phyloP scores from a whole-genome alignment of 2,329 filamentous ascomycete genomes.

The Ustulina deusta region DNA sequence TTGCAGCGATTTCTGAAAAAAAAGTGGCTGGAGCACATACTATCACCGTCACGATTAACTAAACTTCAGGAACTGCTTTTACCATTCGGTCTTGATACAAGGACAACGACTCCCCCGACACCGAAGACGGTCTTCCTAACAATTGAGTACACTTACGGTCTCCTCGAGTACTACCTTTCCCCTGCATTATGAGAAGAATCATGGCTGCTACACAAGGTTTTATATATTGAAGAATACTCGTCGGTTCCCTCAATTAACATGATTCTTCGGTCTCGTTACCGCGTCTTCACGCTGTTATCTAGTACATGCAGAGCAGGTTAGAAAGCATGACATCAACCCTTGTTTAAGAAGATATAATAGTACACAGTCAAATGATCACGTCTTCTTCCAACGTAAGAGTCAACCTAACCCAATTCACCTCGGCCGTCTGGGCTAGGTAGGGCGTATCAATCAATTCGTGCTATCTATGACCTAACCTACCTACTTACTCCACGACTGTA shows the following conservation, averaged over 20 bases:
- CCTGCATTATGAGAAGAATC: slow-evolving; percentile 75
- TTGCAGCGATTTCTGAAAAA: slow-evolving; percentile 65
- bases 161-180: slow-evolving; percentile 66
- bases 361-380: background rate
- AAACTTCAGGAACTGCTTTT: slow-evolving; percentile 33
- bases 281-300: background rate
- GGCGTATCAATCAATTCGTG: too few relatives aligned
- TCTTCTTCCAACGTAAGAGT: background rate
- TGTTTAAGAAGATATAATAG: background rate
- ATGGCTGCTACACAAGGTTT: slow-evolving; percentile 51
- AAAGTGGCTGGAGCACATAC: slow-evolving; percentile 56
- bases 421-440: too few relatives aligned
- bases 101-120: background rate
- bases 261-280: background rate
- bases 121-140: slow-evolving; percentile 34
- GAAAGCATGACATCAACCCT: background rate
- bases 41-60: slow-evolving; percentile 51
- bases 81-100: background rate
- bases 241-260: background rate
- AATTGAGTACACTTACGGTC: slow-evolving; percentile 63
- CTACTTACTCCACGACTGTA: too few relatives aligned
- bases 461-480: too few relatives aligned
- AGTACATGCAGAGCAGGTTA: background rate
- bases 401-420: too few relatives aligned
- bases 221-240: background rate